Conservation (phyloP, 345 rosid genomes). For the Mangifera indica region DNA sequence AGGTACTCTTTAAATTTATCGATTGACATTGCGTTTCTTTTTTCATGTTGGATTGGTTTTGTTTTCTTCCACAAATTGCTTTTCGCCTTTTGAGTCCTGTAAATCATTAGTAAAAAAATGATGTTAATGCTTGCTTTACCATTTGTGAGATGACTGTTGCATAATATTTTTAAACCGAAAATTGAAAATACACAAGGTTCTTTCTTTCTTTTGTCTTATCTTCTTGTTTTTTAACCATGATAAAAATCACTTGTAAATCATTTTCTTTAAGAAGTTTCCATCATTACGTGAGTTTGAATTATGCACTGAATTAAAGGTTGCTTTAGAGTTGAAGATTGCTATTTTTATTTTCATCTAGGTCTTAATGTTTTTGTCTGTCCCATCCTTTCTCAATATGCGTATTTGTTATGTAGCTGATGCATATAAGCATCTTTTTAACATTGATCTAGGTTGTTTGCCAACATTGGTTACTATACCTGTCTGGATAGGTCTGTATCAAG, state of each 20-base stretch:
- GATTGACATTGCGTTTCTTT: neutral
- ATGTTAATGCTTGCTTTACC: neutral
- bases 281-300: neutral
- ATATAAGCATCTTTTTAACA: conserved; percentile 18
- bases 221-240: too few relatives aligned
- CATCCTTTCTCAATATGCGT: neutral
- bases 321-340: neutral
- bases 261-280: conserved; percentile 1
- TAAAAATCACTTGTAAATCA: neutral
- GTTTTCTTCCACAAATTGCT: neutral
- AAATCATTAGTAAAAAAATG: neutral
- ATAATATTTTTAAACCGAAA: neutral
- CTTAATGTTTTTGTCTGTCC: neutral
- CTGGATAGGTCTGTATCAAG: conserved; percentile 98
- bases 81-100: neutral
- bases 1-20: conserved; percentile 44
- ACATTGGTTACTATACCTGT: conserved; percentile 93
- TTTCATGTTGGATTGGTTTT: neutral
- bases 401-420: conserved; percentile 19
- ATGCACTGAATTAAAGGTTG: neutral
- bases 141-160: neutral
- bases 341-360: neutral
- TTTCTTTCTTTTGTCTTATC: too few relatives aligned
- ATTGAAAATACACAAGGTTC: too few relatives aligned
- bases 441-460: conserved; percentile 78